phyloP scores from a whole-genome alignment of 2,329 filamentous ascomycete genomes.

The Penicillium sp. region DNA sequence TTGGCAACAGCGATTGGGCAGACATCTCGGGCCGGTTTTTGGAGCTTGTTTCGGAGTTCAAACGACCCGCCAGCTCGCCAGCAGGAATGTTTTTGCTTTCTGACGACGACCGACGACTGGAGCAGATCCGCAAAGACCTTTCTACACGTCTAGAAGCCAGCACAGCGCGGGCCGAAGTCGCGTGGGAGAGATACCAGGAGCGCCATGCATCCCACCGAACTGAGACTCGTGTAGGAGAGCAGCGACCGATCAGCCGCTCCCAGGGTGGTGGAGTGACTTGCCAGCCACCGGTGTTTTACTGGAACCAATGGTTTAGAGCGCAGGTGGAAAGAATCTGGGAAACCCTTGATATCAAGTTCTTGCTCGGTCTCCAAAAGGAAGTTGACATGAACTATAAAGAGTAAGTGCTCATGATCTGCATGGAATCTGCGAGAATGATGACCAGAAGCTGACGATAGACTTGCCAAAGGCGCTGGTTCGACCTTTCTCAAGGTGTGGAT shows the following conservation, averaged over 20 bases:
- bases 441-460: slow-evolving; percentile 5
- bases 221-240: slow-evolving; percentile 50
- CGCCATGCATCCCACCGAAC: slow-evolving; percentile 59
- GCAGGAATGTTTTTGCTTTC: slow-evolving; percentile 61
- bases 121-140: slow-evolving; percentile 51
- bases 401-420: slow-evolving; percentile 36
- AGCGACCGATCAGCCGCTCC: slow-evolving; percentile 60
- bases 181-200: slow-evolving; percentile 50
- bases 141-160: slow-evolving; percentile 27
- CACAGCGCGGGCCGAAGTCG: slow-evolving; percentile 25
- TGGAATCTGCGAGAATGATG: neutral
- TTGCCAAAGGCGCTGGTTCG: slow-evolving; percentile 47
- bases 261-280: slow-evolving; percentile 52
- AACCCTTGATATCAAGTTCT: slow-evolving; percentile 60
- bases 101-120: slow-evolving; percentile 54
- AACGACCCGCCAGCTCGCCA: slow-evolving; percentile 60
- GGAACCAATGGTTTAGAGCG: slow-evolving; percentile 49
- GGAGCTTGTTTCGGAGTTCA: slow-evolving; percentile 44
- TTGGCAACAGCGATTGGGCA: slow-evolving; percentile 15
- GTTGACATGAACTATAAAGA: slow-evolving; percentile 58
- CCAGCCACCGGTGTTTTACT: slow-evolving; percentile 55
- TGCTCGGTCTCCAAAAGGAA: slow-evolving; percentile 50
- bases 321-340: slow-evolving; percentile 63
- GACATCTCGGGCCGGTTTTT: slow-evolving; percentile 38
- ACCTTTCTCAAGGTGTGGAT: slow-evolving; percentile 72